phyloP scores from a whole-genome alignment of 768 basidiomycete genomes.

The Gautieria morchelliformis region DNA sequence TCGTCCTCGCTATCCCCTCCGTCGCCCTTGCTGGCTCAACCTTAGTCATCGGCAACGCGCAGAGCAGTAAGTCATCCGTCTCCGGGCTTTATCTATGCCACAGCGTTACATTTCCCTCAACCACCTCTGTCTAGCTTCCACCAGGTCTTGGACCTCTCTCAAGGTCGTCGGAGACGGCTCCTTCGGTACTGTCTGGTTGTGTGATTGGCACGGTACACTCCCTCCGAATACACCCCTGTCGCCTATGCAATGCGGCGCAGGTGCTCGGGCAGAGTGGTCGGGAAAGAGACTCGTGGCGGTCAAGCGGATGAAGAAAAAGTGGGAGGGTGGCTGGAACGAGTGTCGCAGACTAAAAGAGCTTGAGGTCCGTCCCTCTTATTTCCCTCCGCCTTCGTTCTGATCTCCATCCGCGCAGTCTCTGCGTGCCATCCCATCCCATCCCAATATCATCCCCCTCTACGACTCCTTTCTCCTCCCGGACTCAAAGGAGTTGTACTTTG shows the following conservation, averaged over 20 bases:
- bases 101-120: constrained; percentile 6
- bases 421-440: constrained; percentile 88
- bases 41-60: constrained; percentile 64
- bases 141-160: constrained; percentile 86
- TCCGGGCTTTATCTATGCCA: constrained; percentile 1
- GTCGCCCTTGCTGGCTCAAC: constrained; percentile 60
- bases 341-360: constrained; percentile 93
- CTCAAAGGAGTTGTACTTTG: constrained; percentile 95
- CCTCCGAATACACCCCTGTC: constrained; percentile 86
- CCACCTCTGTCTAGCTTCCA: constrained; percentile 47
- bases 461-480: constrained; percentile 97
- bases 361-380: constrained; percentile 48
- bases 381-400: constrained; percentile 8
- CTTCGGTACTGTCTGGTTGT: constrained; percentile 96
- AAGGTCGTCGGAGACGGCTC: constrained; percentile 98
- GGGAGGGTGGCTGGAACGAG: constrained; percentile 98
- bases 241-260: constrained; percentile 92
- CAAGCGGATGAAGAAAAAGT: constrained; percentile 96
- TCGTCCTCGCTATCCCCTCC: constrained; percentile 66
- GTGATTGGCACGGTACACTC: constrained; percentile 96
- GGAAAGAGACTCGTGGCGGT: constrained; percentile 94
- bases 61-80: constrained; percentile 46
- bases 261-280: constrained; percentile 86
- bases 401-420: constrained; percentile 56
- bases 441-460: constrained; percentile 96